Conservation (phyloP, 345 rosid genomes). For the Syzygium oleosum region DNA sequence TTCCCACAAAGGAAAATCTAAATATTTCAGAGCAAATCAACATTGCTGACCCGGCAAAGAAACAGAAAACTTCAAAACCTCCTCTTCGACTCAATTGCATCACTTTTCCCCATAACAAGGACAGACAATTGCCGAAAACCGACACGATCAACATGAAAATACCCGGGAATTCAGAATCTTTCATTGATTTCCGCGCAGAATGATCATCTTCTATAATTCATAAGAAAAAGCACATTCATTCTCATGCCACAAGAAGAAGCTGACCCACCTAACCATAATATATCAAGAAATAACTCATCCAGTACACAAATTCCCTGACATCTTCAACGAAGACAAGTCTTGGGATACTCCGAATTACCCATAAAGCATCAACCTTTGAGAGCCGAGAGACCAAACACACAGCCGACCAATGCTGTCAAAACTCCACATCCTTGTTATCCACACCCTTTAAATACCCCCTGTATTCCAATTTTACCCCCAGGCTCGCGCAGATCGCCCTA, state of each 20-base stretch:
- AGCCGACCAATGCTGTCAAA: conserved; percentile 19
- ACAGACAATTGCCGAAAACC: not conserved
- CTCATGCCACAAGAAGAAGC: not conserved
- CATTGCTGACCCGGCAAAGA: not conserved
- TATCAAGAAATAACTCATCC: not conserved
- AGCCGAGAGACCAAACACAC: not conserved
- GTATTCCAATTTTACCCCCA: conserved; percentile 57
- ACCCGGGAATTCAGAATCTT: not conserved
- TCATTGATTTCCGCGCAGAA: not conserved
- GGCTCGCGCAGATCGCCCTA: conserved; percentile 54
- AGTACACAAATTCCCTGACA: not conserved
- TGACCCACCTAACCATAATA: not conserved
- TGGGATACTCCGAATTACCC: not conserved
- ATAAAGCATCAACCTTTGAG: not conserved
- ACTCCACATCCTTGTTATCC: conserved; percentile 40
- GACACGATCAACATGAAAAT: not conserved
- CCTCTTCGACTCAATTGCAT: not conserved
- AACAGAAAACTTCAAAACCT: not conserved
- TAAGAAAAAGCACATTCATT: not conserved
- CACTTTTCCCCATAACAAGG: not conserved
- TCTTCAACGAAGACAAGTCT: not conserved
- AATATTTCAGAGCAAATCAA: not conserved
- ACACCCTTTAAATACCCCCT: conserved; percentile 41
- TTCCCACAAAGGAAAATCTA: not conserved
- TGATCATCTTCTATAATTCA: not conserved